phyloP scores from a whole-genome alignment of 129 eudicot genomes.

The Tagetes erecta region DNA sequence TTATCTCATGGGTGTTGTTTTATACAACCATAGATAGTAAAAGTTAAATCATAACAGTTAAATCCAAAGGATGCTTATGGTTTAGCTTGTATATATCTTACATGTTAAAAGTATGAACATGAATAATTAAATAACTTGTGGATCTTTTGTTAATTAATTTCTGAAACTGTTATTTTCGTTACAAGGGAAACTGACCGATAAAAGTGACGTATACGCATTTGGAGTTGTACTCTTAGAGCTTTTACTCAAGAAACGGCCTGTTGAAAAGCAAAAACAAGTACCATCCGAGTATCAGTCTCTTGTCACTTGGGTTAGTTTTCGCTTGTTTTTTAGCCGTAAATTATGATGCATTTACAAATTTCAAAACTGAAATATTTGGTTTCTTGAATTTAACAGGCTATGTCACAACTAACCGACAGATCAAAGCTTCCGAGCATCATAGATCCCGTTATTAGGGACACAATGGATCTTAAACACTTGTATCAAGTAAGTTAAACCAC shows the following conservation, averaged over 20 bases:
- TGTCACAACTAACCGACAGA: constrained; percentile 78
- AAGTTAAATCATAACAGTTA: not conserved
- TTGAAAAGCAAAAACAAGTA: constrained; percentile 60
- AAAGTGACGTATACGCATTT: constrained; percentile 72
- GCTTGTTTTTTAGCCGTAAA: not conserved
- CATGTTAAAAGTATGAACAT: not conserved
- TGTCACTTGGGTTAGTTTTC: constrained; percentile 69
- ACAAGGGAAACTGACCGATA: constrained; percentile 64
- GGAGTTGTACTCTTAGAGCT: constrained; percentile 83
- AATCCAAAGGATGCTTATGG: not conserved
- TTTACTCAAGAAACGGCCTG: constrained; percentile 65
- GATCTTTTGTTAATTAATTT: not conserved
- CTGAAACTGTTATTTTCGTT: constrained; percentile 14
- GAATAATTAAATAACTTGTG: not conserved
- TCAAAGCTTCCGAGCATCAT: constrained; percentile 66
- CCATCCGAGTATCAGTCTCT: constrained; percentile 76
- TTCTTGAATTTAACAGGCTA: constrained; percentile 57
- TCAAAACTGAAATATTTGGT: constrained; percentile 3
- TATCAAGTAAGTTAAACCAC: constrained; percentile 55
- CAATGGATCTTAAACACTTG: constrained; percentile 90
- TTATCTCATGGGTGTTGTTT: constrained; percentile 1
- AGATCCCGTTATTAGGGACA: constrained; percentile 71
- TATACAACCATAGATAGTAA: not conserved
- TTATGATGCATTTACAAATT: not conserved
- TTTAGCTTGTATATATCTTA: not conserved